These are phyloP conservation scores for Rhizoclosmatium hyalinum DNA, from an alignment of 371 early-diverging fungal species.

Conservation along the genomic window DNA sequence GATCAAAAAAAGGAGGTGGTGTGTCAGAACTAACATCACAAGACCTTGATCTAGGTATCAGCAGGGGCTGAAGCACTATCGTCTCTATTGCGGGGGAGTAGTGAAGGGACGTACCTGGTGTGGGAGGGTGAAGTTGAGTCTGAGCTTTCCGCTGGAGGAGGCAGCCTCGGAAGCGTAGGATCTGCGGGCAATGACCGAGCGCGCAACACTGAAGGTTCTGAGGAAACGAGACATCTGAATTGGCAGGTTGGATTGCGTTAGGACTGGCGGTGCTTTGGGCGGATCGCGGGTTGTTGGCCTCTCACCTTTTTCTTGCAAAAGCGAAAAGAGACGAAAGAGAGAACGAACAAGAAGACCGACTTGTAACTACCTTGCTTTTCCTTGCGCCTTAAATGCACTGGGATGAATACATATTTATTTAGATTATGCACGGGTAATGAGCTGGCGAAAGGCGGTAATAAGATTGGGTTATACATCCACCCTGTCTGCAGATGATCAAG, in stretches of 20 bases:
- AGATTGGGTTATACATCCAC: no score
- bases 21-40: conserved; percentile 2
- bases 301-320: not conserved
- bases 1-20: not conserved
- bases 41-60: not conserved
- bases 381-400: no score
- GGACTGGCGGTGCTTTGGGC: not conserved
- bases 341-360: no score
- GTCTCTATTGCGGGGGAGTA: no score
- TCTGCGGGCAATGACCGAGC: conserved; percentile 33
- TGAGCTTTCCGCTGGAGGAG: conserved; percentile 72
- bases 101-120: conserved; percentile 71
- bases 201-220: conserved; percentile 18
- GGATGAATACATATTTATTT: no score
- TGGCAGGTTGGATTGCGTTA: not conserved
- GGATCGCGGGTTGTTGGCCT: not conserved
- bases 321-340: not conserved
- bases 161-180: conserved; percentile 51
- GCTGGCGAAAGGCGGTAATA: no score
- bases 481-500: no score
- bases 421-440: no score
- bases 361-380: no score
- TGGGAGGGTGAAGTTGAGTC: conserved; percentile 89
- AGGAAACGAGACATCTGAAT: conserved; percentile 14
- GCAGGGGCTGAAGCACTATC: no score